Evolutionary conservation across 2,329 filamentous ascomycete genomes (phyloP).

Genomic region (Botrytis medusae): DNA sequence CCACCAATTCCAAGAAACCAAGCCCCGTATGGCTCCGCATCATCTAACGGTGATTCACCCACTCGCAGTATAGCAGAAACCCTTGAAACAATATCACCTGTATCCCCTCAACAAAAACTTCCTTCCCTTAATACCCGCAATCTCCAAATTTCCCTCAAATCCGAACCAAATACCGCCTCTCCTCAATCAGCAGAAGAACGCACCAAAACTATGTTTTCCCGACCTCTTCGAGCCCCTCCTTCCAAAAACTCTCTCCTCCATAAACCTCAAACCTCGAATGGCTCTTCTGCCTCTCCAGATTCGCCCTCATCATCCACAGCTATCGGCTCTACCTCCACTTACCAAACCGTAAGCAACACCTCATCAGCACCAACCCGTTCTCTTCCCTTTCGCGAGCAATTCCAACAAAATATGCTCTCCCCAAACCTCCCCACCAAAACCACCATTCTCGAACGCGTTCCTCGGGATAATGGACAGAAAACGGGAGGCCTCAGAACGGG

Average conservation of each 20-base stretch:
- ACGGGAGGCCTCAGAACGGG: constrained; percentile 52
- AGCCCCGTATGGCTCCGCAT: constrained; percentile 36
- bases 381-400: constrained; percentile 62
- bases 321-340: constrained; percentile 2
- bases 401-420: constrained; percentile 46
- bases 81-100: constrained; percentile 26
- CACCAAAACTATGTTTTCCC: constrained; percentile 1
- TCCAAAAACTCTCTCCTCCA: constrained; percentile 12
- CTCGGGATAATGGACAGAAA: constrained; percentile 48
- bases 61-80: constrained; percentile 36
- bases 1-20: constrained; percentile 55
- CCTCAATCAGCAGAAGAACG: constrained; percentile 25
- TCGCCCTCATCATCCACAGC: constrained; percentile 18
- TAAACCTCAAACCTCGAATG: constrained; percentile 14
- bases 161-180: constrained; percentile 29
- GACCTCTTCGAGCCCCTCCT: constrained; percentile 19
- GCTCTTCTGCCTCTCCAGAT: background rate
- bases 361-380: constrained; percentile 40
- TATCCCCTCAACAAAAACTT: constrained; percentile 13
- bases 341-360: constrained; percentile 19
- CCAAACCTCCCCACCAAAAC: constrained; percentile 53
- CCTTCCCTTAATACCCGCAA: constrained; percentile 20
- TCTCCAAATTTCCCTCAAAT: constrained; percentile 25
- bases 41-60: constrained; percentile 28
- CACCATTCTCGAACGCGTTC: constrained; percentile 60